Evolutionary conservation across 2,329 filamentous ascomycete genomes (phyloP), one percentile per base, ranked within the genome.

Genomic region (Fusarium ambrosium): DNA sequence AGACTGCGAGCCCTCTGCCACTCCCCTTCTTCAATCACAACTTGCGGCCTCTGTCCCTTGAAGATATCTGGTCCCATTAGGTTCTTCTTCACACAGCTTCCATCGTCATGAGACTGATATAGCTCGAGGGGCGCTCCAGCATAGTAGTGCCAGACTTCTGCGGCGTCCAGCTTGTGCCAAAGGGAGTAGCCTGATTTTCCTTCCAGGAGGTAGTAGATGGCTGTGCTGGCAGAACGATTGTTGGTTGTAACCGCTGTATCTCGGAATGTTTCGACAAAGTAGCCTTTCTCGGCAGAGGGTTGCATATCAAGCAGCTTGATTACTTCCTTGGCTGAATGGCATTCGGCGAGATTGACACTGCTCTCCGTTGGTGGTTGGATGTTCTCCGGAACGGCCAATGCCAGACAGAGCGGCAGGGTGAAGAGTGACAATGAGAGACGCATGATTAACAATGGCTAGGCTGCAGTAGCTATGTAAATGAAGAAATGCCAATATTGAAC

Each of bases 91-190:
- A 48, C 59, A 10, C 73, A 76, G 22, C 64, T 79, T 4, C 86
- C 86, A 64, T 89, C 82, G 61, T 89, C 79, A 22, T 68, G 77
- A 2, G 86, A 86, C 1, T 88, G 79, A 3, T 83, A 86, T 11
- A 89, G 78, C 13, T 78, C 82, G 59, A 89, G 76, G 1, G 87
- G 87, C 8, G 87, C 86, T 6, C 88, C 88, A 10, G 86, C 87
- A 61, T 89, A 89, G 80, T 87, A 84, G 74, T 89, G 88, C 88
- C 88, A 89, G 10, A 87, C 79, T 75, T 89, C 86, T 41, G 80
- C 85, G 4, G 85, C 84, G 65, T 88, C 86, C 10, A 80, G 72
- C 63, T 86, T 85, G 78, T 89, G 87, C 87, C 87, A 89, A 67
- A 84, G 77, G 5, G 87, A 89, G 20, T 82, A 72, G 0, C 85